Evolutionary conservation across 2,329 filamentous ascomycete genomes (phyloP), one percentile per base, ranked within the genome.

Genomic region (Colletotrichum sidae): DNA sequence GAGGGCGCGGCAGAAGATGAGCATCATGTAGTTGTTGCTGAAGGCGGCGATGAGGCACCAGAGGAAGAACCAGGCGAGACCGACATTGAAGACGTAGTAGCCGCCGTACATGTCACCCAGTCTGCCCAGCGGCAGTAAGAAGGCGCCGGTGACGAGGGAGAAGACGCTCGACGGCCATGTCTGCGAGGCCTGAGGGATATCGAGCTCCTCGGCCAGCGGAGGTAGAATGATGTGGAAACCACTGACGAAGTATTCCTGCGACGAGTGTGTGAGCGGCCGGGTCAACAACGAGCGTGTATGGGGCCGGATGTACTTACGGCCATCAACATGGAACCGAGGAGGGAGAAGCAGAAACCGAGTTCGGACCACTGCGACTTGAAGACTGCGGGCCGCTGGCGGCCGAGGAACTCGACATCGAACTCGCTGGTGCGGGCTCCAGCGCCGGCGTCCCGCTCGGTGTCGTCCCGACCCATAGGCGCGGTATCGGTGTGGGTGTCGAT

Each of bases 211-310:
- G 10, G 87, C 81, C 3, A 96, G 75, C 0, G 86, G 87, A 1
- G 92, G 92, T 0, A 94, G 77, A 34, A 95, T 86, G 69, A 92
- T 90, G 65, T 85, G 86, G 75, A 94, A 96, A 38, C 93, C 93
- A 51, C 89, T 91, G 55, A 95, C 86, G 73, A 90, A 91, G 76
- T 90, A 94, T 78, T 94, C 92, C 81, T 86, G 70, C 62, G 6
- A 10, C 2, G 6, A 46, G 60, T 34, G 60, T 52, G 8, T 4
- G 34, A 17, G 6, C 38, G 35, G 15, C 34, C 10, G 41, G 52
- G 11, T 13, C 33, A 9, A 35, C 13, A 25, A 33, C 10, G 33
- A 25, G 25, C 25, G 25, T 25, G 25, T 5, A 25, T 25, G 25
- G 25, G 25, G 25, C 2, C 10, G 7, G 13, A 35, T 1, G 12